A percentile compares a stretch with the other conserved stretches of the same genome.
These are phyloP conservation scores for Wallacemonas sp. DNA, from an alignment of 208 protist species.

Conservation along the genomic window DNA sequence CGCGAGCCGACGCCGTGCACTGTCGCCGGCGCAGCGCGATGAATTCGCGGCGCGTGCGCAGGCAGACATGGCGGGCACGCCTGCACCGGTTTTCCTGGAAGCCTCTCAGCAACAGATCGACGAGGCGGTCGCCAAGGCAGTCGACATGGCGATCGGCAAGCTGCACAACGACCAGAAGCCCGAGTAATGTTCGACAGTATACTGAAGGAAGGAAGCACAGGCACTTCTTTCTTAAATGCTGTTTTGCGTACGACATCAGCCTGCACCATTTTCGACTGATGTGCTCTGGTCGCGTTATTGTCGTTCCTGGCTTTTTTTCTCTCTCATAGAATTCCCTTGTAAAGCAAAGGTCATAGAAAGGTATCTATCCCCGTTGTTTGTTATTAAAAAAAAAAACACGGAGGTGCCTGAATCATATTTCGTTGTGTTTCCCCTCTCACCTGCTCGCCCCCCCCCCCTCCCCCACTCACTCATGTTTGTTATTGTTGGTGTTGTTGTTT, in stretches of 20 bases:
- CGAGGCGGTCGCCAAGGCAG: constrained; percentile 19
- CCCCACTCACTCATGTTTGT: neutral
- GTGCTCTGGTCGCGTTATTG: too few relatives aligned
- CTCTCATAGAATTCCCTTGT: too few relatives aligned
- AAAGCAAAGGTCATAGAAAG: too few relatives aligned
- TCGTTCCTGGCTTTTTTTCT: too few relatives aligned
- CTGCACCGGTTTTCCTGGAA: constrained; percentile 4
- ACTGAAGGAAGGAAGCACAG: too few relatives aligned
- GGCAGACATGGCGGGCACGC: neutral
- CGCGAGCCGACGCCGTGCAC: constrained; percentile 4
- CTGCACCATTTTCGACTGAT: too few relatives aligned
- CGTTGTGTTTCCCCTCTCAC: too few relatives aligned
- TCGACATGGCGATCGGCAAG: constrained; percentile 16
- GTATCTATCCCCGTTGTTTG: too few relatives aligned
- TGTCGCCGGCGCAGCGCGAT: neutral
- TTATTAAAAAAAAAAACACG: neutral
- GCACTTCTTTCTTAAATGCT: too few relatives aligned
- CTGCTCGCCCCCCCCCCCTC: too few relatives aligned
- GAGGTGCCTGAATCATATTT: too few relatives aligned
- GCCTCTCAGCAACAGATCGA: neutral
- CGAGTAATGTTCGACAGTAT: neutral
- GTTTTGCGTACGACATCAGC: too few relatives aligned
- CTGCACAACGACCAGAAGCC: neutral
- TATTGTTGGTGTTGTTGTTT: neutral
- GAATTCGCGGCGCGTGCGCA: neutral